Evolutionary conservation across 2,329 filamentous ascomycete species (phyloP).

Genomic region (Alternaria solani): DNA sequence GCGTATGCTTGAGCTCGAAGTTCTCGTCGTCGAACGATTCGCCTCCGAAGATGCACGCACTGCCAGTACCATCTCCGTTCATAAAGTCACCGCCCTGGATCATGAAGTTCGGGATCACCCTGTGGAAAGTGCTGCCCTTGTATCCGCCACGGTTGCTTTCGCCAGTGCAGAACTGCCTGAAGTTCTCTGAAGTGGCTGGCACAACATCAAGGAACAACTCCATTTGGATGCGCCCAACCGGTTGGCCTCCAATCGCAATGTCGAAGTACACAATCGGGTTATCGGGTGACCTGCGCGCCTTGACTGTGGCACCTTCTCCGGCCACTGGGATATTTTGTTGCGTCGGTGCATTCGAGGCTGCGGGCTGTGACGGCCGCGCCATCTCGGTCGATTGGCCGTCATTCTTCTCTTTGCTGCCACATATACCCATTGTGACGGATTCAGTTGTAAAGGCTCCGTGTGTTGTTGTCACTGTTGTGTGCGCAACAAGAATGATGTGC

Average conservation of each 20-base stretch:
- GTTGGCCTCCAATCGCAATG: slow-evolving; percentile 42
- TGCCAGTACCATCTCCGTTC: slow-evolving; percentile 80
- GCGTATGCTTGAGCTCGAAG: slow-evolving; percentile 87
- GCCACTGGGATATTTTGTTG: neutral
- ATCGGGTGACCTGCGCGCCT: slow-evolving; percentile 15
- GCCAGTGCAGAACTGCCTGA: slow-evolving; percentile 78
- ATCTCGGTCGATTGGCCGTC: slow-evolving; percentile 14
- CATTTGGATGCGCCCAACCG: slow-evolving; percentile 81
- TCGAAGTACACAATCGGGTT: slow-evolving; percentile 31
- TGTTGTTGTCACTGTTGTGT: neutral
- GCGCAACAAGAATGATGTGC: neutral
- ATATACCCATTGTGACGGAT: slow-evolving; percentile 20
- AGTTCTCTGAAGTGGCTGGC: slow-evolving; percentile 84
- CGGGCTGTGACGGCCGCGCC: slow-evolving; percentile 13
- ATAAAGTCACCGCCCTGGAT: slow-evolving; percentile 86
- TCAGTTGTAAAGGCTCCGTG: neutral
- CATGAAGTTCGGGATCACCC: slow-evolving; percentile 97
- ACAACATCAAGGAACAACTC: slow-evolving; percentile 82
- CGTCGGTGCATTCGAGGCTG: neutral
- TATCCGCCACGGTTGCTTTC: slow-evolving; percentile 80
- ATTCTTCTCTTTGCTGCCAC: slow-evolving; percentile 18
- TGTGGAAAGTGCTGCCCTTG: slow-evolving; percentile 82
- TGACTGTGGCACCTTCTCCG: slow-evolving; percentile 7
- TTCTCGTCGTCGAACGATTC: slow-evolving; percentile 90
- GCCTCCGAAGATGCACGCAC: slow-evolving; percentile 87